phyloP scores from a whole-genome alignment of 257 asterid genomes.

The Petunia secreta region DNA sequence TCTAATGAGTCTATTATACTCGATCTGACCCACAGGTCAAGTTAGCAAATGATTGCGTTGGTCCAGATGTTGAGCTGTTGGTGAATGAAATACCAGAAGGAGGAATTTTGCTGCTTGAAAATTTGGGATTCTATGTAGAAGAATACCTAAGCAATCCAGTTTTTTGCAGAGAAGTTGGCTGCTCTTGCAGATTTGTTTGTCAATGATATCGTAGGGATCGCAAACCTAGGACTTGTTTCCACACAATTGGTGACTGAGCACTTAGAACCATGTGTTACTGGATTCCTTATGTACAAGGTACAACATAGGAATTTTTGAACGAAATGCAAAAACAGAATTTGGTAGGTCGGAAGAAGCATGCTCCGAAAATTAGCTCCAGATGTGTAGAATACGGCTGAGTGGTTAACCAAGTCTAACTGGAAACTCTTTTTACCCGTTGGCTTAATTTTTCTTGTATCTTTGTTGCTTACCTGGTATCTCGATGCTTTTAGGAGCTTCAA shows the following conservation, averaged over 20 bases:
- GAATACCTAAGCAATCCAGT: conserved; percentile 60
- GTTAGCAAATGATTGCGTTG: conserved; percentile 80
- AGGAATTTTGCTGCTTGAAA: no score
- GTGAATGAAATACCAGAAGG: conserved; percentile 43
- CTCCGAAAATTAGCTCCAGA: no score
- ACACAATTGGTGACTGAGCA: conserved; percentile 80
- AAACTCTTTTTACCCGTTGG: background rate
- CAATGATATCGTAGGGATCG: conserved; percentile 85
- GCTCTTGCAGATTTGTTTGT: conserved; percentile 75
- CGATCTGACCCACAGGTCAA: conserved; percentile 49
- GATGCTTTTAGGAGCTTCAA: conserved; percentile 53
- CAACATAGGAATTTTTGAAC: background rate
- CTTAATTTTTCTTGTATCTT: background rate
- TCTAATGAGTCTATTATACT: no score
- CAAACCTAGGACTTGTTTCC: conserved; percentile 86
- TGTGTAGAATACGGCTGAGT: background rate
- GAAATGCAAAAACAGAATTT: no score
- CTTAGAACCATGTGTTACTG: conserved; percentile 81
- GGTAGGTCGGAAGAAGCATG: no score
- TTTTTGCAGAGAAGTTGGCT: conserved; percentile 76
- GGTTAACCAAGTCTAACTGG: background rate
- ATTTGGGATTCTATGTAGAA: conserved; percentile 70
- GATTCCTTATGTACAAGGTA: conserved; percentile 79
- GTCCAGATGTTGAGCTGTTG: conserved; percentile 76
- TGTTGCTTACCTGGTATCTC: no score